Evolutionary conservation across 345 rosid species (phyloP).

Genomic region (Salix dunnii): DNA sequence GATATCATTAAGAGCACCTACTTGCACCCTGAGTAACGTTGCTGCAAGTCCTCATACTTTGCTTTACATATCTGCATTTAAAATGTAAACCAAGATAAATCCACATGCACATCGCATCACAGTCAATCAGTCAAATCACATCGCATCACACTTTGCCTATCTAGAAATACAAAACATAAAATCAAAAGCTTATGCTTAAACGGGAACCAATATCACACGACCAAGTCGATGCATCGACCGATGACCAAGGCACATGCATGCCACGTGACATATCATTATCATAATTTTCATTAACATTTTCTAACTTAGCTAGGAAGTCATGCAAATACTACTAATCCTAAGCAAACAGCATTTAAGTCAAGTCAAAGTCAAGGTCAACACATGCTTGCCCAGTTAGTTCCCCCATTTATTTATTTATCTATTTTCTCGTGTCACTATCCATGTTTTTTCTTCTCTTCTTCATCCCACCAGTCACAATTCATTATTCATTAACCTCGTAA

Average conservation of each 20-base stretch:
- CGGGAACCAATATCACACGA: too few relatives aligned
- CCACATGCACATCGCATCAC: not conserved
- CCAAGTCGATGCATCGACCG: too few relatives aligned
- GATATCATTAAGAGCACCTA: constrained; percentile 21
- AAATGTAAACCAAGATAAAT: not conserved
- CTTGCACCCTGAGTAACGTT: constrained; percentile 64
- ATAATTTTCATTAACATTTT: not conserved
- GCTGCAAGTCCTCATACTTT: constrained; percentile 67
- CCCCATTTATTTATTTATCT: not conserved
- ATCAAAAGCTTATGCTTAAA: too few relatives aligned
- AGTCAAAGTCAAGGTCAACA: constrained; percentile 25
- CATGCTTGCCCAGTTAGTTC: constrained; percentile 8
- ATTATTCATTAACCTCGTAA: not conserved
- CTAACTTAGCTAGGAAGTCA: constrained; percentile 12
- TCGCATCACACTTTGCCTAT: not conserved
- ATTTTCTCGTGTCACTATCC: constrained; percentile 13
- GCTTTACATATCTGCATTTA: constrained; percentile 65
- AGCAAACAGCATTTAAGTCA: not conserved
- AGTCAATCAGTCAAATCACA: not conserved
- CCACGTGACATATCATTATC: constrained; percentile 7
- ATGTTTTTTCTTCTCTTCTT: not conserved
- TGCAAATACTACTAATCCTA: constrained; percentile 4
- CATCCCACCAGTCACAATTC: not conserved
- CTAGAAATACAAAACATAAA: not conserved
- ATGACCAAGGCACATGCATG: constrained; percentile 1